A percentile compares a stretch with the other conserved stretches of the same genome.
Evolutionary conservation across 31 red algal species (phyloP).

Genomic region (Asparagopsis taxiformis): DNA sequence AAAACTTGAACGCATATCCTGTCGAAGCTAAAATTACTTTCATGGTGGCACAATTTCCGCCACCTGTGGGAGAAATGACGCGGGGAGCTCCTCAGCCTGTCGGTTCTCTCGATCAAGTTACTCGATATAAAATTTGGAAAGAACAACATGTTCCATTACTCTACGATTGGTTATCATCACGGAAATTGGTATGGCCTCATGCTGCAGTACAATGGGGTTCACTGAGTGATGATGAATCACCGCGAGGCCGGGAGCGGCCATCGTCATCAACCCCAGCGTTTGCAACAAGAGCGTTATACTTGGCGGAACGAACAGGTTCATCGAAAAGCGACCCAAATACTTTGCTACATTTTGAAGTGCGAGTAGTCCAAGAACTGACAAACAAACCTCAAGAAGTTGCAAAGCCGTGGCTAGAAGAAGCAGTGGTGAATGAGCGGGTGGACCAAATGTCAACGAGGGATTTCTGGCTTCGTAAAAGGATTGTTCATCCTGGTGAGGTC

Average conservation of each 20-base stretch:
- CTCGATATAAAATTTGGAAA: conserved; percentile 54
- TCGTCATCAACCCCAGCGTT: not conserved
- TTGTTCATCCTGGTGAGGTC: conserved; percentile 89
- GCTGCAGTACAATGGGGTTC: conserved; percentile 64
- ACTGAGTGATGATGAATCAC: conserved; percentile 17
- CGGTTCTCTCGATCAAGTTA: conserved; percentile 35
- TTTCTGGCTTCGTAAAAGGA: conserved; percentile 61
- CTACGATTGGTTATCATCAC: conserved; percentile 70
- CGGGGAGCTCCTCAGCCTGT: conserved; percentile 28
- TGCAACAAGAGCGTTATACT: conserved; percentile 39
- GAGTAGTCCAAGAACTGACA: conserved; percentile 37
- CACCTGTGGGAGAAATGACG: no score
- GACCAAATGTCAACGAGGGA: conserved; percentile 48
- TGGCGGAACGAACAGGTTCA: conserved; percentile 76
- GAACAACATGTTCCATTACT: conserved; percentile 72
- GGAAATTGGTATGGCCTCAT: conserved; percentile 66
- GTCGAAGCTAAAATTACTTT: no score
- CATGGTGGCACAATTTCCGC: no score
- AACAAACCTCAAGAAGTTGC: conserved; percentile 59
- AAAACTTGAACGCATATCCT: no score
- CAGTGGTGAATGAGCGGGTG: conserved; percentile 16
- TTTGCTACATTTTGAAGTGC: conserved; percentile 50
- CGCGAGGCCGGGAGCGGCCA: conserved; percentile 5
- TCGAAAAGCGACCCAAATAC: conserved; percentile 73
- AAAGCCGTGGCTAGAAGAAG: conserved; percentile 48